Conservation (phyloP, 179 eudicot genomes). For the Vitellaria paradoxa region DNA sequence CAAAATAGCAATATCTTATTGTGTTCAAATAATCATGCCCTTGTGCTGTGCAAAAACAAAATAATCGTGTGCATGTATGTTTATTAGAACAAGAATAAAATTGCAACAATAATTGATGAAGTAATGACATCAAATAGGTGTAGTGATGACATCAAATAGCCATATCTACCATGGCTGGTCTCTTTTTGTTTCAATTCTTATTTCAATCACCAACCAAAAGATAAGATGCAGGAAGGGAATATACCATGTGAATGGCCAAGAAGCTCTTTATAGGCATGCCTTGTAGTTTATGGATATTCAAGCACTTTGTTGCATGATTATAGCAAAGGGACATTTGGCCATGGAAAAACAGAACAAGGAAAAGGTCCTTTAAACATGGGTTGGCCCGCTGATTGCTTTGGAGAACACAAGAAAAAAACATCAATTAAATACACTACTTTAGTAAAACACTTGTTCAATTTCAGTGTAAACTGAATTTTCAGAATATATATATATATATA, state of each 20-base stretch:
- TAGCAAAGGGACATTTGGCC: slow-evolving; percentile 6
- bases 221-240: neutral
- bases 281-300: neutral
- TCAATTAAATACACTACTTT: neutral
- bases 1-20: neutral
- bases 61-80: neutral
- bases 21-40: neutral
- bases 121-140: too few species aligned
- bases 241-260: slow-evolving; percentile 2
- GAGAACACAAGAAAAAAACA: slow-evolving; percentile 7
- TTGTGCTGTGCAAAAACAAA: neutral
- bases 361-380: neutral
- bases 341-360: slow-evolving; percentile 3
- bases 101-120: neutral
- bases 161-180: neutral
- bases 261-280: neutral
- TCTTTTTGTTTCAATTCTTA: neutral
- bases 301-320: slow-evolving; percentile 7
- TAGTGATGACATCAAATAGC: neutral
- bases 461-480: neutral
- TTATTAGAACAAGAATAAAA: neutral
- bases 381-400: slow-evolving; percentile 4
- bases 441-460: neutral
- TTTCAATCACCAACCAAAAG: neutral
- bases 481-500: too few species aligned